Percentiles rank a stretch among this genome's conserved stretches.
Evolutionary conservation across 2,329 filamentous ascomycete species (phyloP).

Genomic region (Penicillium sp.): DNA sequence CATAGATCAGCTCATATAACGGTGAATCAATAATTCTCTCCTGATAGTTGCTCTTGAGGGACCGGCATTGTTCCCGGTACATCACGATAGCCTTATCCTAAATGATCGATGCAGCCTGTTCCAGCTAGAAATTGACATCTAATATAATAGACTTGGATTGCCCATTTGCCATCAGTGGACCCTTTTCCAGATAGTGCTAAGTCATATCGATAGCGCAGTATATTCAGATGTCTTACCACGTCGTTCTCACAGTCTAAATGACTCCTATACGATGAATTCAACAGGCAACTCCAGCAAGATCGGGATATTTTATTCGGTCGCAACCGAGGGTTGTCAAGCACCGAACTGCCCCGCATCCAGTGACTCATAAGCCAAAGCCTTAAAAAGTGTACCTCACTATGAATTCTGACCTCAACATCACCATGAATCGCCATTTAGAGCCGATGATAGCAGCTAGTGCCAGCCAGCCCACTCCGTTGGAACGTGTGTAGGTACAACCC

Average conservation of each 20-base stretch:
- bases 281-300: too few species aligned
- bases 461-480: neutral
- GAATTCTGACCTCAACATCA: neutral
- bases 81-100: too few species aligned
- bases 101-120: too few species aligned
- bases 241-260: too few species aligned
- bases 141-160: too few species aligned
- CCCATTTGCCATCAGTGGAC: too few species aligned
- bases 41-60: neutral
- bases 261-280: too few species aligned
- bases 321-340: neutral
- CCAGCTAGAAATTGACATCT: too few species aligned
- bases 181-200: too few species aligned
- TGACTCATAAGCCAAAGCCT: constrained; percentile 4
- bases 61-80: neutral
- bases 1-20: neutral
- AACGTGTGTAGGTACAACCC: constrained; percentile 3
- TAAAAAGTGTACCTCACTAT: neutral
- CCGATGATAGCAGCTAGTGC: constrained; percentile 3
- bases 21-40: neutral
- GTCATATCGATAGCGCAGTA: too few species aligned
- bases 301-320: too few species aligned
- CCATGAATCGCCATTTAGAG: constrained; percentile 2
- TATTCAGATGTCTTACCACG: too few species aligned
- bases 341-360: neutral